phyloP scores from a whole-genome alignment of 352 stramenopile genomes.

The Hyaloperonospora arabidopsidis region DNA sequence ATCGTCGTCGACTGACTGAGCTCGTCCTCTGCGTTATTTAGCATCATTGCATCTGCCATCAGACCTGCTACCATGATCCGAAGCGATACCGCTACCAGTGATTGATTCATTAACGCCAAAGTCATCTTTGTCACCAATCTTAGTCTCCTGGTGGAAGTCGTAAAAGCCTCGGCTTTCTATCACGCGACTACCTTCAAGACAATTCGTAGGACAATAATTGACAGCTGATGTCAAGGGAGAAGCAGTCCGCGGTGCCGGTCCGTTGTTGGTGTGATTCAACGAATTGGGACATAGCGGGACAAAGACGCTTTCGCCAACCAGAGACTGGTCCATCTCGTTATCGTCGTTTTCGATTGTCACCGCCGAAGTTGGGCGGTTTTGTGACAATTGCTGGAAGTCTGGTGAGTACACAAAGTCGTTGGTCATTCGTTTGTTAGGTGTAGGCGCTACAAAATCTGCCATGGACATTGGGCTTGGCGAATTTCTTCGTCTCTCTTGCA shows the following conservation, averaged over 20 bases:
- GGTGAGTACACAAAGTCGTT: constrained; percentile 30
- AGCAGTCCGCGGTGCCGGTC: constrained; percentile 27
- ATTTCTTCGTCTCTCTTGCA: constrained; percentile 19
- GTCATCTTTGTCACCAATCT: constrained; percentile 13
- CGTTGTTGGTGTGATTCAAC: constrained; percentile 13
- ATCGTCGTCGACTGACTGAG: constrained; percentile 8
- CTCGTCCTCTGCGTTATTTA: constrained; percentile 16
- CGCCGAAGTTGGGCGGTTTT: constrained; percentile 22
- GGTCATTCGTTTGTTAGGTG: constrained; percentile 21
- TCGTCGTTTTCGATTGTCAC: constrained; percentile 17
- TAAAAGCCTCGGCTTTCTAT: constrained; percentile 79
- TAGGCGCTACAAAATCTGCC: constrained; percentile 41
- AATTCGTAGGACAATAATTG: constrained; percentile 13
- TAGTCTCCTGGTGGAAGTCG: constrained; percentile 36
- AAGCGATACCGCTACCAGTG: constrained; percentile 14
- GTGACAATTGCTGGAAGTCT: constrained; percentile 34
- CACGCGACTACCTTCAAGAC: constrained; percentile 49
- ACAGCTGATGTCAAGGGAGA: constrained; percentile 26
- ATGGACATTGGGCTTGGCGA: constrained; percentile 54
- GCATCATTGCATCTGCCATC: constrained; percentile 19
- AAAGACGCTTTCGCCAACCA: constrained; percentile 65
- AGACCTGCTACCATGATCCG: constrained; percentile 20
- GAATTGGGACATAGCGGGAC: constrained; percentile 41
- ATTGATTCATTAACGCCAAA: constrained; percentile 14
- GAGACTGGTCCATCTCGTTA: constrained; percentile 45